These are phyloP conservation scores for Pseudogymnoascus destructans DNA, from an alignment of 2,329 filamentous ascomycete species.

Conservation along the genomic window DNA sequence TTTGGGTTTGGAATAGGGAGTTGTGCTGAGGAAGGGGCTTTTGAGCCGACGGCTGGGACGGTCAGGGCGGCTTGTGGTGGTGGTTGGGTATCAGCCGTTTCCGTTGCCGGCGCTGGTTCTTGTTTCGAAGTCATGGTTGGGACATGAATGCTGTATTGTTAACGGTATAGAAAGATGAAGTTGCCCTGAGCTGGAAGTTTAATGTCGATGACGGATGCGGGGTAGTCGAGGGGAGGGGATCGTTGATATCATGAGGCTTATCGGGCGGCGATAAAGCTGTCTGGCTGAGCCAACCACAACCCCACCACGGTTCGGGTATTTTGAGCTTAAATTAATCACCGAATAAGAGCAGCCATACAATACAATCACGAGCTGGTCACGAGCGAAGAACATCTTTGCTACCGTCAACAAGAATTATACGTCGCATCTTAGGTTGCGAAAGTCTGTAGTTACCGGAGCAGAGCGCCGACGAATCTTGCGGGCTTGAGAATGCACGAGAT, in stretches of 20 bases:
- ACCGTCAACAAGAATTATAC: neutral
- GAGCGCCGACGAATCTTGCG: neutral
- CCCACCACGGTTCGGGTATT: slow-evolving; percentile 1
- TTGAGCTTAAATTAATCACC: slow-evolving; percentile 2
- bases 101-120: slow-evolving; percentile 19
- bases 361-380: neutral
- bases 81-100: slow-evolving; percentile 29
- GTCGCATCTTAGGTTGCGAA: neutral
- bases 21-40: slow-evolving; percentile 41
- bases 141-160: neutral
- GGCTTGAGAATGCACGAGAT: slow-evolving; percentile 69
- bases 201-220: slow-evolving; percentile 3
- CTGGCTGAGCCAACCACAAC: slow-evolving; percentile 1
- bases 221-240: slow-evolving; percentile 6
- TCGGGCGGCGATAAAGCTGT: slow-evolving; percentile 1
- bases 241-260: slow-evolving; percentile 2
- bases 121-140: slow-evolving; percentile 23
- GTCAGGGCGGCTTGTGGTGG: slow-evolving; percentile 14
- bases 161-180: neutral
- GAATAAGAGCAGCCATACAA: neutral
- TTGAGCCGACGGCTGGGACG: slow-evolving; percentile 37
- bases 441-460: neutral
- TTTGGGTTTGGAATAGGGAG: slow-evolving; percentile 38
- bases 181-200: neutral
- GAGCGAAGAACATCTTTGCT: neutral